Evolutionary conservation across 2,329 filamentous ascomycete genomes (phyloP), one percentile per base, ranked within the genome.

Genomic region (Cytospora schulzeri): DNA sequence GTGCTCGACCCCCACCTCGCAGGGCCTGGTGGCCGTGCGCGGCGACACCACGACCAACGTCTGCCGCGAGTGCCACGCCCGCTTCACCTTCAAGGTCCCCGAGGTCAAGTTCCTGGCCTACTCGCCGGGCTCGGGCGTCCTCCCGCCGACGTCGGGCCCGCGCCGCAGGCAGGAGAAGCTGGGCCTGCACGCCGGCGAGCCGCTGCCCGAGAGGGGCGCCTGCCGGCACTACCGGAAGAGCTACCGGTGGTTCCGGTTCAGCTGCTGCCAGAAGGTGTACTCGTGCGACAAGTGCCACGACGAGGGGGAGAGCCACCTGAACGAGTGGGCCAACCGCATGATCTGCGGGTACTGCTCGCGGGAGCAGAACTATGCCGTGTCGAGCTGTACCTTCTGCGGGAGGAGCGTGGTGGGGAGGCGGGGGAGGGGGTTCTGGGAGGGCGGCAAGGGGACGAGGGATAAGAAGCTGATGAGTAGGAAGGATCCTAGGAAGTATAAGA

Each of bases 311-410:
- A 88, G 90, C 58, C 92, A 96, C 77, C 79, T 84, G 9, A 88
- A 91, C 68, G 92, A 95, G 77, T 92, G 91, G 82, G 92, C 92
- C 9, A 92, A 89, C 71, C 82, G 91, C 57, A 95, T 95, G 91
- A 86, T 94, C 41, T 94, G 91, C 74, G 90, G 90, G 8, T 90
- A 84, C 79, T 92, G 91, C 76, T 92, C 89, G 68, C 81, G 92
- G 59, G 92, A 96, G 79, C 91, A 94, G 77, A 88, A 88, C 68
- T 96, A 92, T 76, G 81, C 87, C 26, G 87, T 90, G 1, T 90
- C 93, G 72, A 88, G 89, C 66, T 96, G 92, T 74, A 83, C 80
- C 1, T 86, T 91, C 71, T 96, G 92, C 72, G 89, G 88, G 57
- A 80, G 88, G 38, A 85, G 83, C 57, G 83, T 95, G 15, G 83